A percentile compares a stretch with the other conserved stretches of the same genome.
These are phyloP conservation scores for Thamnidium elegans DNA, from an alignment of 192 early-diverging fungal species.

Conservation along the genomic window DNA sequence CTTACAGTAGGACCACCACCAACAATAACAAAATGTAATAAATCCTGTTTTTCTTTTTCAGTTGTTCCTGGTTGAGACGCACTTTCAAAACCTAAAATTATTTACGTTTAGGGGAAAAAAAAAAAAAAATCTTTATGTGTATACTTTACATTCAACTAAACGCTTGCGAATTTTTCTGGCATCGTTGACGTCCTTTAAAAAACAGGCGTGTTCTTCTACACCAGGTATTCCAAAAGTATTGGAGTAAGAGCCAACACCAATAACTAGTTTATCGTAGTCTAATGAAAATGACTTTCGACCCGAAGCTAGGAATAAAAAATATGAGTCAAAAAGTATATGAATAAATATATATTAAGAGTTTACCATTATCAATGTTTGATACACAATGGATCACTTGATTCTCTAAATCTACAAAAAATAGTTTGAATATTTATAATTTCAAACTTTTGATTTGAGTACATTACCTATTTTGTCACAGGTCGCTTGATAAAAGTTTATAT, in stretches of 20 bases:
- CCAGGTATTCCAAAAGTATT: constrained; percentile 87
- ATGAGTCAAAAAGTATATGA: no score
- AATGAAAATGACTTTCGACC: constrained; percentile 46
- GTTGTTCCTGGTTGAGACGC: constrained; percentile 68
- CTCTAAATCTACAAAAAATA: constrained; percentile 34
- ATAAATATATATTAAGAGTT: no score
- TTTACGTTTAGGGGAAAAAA: neutral
- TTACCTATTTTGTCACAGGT: constrained; percentile 49
- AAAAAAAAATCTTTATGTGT: neutral
- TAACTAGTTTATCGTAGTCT: constrained; percentile 78
- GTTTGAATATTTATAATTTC: neutral
- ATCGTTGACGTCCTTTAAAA: constrained; percentile 83
- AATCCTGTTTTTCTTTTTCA: constrained; percentile 57
- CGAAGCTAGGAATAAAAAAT: neutral
- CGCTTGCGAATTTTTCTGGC: constrained; percentile 78
- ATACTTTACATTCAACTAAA: constrained; percentile 63
- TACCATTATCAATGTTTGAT: constrained; percentile 36
- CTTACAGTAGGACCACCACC: constrained; percentile 83
- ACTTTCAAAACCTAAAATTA: constrained; percentile 57
- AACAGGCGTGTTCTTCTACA: constrained; percentile 79
- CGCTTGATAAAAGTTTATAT: constrained; percentile 68
- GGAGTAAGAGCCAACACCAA: constrained; percentile 74
- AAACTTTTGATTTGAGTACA: neutral
- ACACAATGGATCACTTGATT: constrained; percentile 41
- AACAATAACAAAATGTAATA: constrained; percentile 82